Evolutionary conservation across 352 stramenopile species (phyloP), one percentile per base, ranked within the genome.

Genomic region (Phytophthora hibernalis): DNA sequence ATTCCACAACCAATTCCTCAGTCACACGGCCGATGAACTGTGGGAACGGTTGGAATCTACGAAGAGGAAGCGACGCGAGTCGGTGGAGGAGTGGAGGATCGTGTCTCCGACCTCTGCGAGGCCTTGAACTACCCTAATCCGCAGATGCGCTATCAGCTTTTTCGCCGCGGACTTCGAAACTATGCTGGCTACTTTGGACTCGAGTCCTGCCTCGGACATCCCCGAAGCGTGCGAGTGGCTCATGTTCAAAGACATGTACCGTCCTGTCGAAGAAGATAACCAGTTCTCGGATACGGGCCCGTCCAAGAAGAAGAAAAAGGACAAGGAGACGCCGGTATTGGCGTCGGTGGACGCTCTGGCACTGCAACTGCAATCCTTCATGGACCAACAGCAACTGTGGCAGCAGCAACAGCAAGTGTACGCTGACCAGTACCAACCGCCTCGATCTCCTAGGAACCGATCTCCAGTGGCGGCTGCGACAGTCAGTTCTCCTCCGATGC

Each of bases 61-160:
- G 4, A 49, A 60, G 16, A 15, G 38, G 15, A 1, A 2, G 21
- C 21, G 10, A 1, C 38, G 52, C 1, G 37, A 59, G 15, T 42
- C 37, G 2, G 42, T 61, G 10, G 54, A 52, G 2, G n/a, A 61
- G 42, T 49, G n/a, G 53, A 24, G 38, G 53, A 60, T 16, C 38
- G 53, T 15, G 40, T 60, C 2, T 30, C 38, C 2, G 52, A 49
- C 24, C 16, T 60, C 1, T 60, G 53, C 11, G 53, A 50, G 22
- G 42, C 53, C 1, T n/a, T 60, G 16, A 26, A 35, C 38, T 60
- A 60, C 12, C 38, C 40, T 1, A 40, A 60, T 11, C 13, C 21
- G 0, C 12, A 31, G n/a, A 60, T 43, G 53, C 13, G 38, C 0
- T 60, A 60, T n/a, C 38, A 60, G 16, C 18, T 50, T 1, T 51